Base-by-base conservation (phyloP, 2,329 filamentous ascomycete species). In the Phyllosticta paracitricarpa region DNA sequence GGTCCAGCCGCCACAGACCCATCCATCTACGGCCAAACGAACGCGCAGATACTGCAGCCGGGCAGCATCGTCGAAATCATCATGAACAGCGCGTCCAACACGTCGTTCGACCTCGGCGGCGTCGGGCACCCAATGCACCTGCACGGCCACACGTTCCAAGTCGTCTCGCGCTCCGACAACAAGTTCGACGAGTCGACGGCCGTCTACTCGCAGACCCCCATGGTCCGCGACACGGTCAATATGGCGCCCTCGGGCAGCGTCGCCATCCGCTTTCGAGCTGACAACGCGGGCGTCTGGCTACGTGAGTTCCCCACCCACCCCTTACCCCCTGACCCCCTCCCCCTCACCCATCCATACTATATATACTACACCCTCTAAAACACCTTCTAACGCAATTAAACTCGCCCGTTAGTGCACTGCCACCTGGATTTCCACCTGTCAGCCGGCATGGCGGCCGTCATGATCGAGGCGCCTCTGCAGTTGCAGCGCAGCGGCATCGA, bases 221-320 rank as follows among this genome's bases (percentile, higher is more conserved):
- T 88, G 78, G 77, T 85, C n/a, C 77, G 88, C 7, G 88, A 91
- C 64, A 88, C 85, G 0, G 69, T 88, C 1, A 79, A 88, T 1
- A 71, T 89, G 0, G 79, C 78, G 22, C 84, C 86, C 0, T 77
- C 82, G 26, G 86, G 87, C 1, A 82, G 87, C 67, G 80, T 87
- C n/a, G 86, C 90, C 3, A 67, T 91, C 22, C 69, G 77, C 2
- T 78, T 77, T 64, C 60, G 68, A 63, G 83, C 85, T 1, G 78
- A 87, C 66, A 88, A 88, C 65, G 84, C 85, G 14, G 84, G 84
- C 70, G 66, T 68, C 64, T 72, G 76, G 75, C 65, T 78, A 30
- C 76, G 77, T 68, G 74, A 77, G 68, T 77, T 73, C 26, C 6
- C 26, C 25, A n/a, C 9, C 3, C 28, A 4, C 6, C 3, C 28